Percentiles rank a stretch among this genome's conserved stretches.
Conservation (phyloP, 805 yeast species). For the Hanseniaspora meyeri region DNA sequence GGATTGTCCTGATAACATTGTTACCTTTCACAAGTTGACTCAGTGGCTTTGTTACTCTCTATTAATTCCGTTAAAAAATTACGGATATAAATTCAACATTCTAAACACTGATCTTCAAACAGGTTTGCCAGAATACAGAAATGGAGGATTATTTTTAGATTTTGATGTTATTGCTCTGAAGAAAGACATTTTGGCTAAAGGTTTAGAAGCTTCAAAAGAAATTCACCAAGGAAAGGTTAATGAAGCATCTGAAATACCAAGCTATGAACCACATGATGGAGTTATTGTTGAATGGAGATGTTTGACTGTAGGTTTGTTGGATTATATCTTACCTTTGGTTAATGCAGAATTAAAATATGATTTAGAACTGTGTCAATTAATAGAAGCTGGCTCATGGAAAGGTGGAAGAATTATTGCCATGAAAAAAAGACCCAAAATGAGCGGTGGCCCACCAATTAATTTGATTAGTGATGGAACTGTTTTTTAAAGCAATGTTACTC, state of each 20-base stretch:
- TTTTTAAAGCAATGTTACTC: slow-evolving; percentile 28
- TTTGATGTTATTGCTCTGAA: slow-evolving; percentile 40
- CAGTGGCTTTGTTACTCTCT: slow-evolving; percentile 59
- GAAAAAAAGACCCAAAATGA: slow-evolving; percentile 34
- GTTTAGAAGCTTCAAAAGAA: slow-evolving; percentile 28
- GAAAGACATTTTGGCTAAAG: slow-evolving; percentile 29
- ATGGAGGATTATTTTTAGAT: slow-evolving; percentile 54
- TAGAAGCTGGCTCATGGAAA: slow-evolving; percentile 61
- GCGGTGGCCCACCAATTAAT: slow-evolving; percentile 58
- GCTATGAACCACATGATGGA: slow-evolving; percentile 43
- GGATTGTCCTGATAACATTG: slow-evolving; percentile 28
- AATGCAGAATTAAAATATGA: slow-evolving; percentile 34
- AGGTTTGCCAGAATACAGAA: slow-evolving; percentile 50
- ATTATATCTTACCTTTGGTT: slow-evolving; percentile 39
- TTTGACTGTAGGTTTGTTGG: slow-evolving; percentile 45
- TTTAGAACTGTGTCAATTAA: slow-evolving; percentile 42
- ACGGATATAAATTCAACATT: slow-evolving; percentile 32
- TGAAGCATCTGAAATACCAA: slow-evolving; percentile 29
- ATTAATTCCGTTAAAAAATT: slow-evolving; percentile 38
- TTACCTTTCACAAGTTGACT: slow-evolving; percentile 53
- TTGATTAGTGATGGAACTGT: slow-evolving; percentile 54
- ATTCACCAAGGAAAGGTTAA: slow-evolving; percentile 22
- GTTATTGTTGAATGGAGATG: slow-evolving; percentile 61
- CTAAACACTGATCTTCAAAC: slow-evolving; percentile 35
- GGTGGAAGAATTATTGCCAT: slow-evolving; percentile 53